Conservation (phyloP, 2,329 filamentous ascomycete species). For the Aureobasidium sp. region DNA sequence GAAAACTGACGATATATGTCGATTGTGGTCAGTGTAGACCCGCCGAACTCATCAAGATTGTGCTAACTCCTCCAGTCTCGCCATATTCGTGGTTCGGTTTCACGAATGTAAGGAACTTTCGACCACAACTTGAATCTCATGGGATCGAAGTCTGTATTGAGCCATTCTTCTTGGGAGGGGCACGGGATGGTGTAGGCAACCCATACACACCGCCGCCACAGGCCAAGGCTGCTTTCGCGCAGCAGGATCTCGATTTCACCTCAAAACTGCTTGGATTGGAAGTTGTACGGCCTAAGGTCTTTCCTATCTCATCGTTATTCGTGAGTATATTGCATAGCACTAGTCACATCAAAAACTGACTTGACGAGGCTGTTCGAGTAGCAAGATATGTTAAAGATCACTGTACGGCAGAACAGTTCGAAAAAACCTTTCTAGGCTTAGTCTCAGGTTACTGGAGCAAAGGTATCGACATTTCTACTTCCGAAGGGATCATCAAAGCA, state of each 20-base stretch:
- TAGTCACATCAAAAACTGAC: background rate
- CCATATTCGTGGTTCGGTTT: background rate
- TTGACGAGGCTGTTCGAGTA: background rate
- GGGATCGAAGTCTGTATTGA: background rate
- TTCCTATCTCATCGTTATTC: background rate
- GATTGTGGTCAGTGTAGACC: background rate
- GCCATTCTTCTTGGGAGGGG: background rate
- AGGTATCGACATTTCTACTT: background rate
- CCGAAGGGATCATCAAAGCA: background rate
- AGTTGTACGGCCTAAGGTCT: background rate
- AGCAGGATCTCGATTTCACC: background rate
- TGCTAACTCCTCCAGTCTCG: background rate
- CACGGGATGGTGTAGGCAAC: background rate
- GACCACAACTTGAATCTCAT: background rate
- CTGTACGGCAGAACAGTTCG: background rate
- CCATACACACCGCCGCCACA: background rate
- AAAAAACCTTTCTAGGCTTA: background rate
- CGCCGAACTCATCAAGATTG: background rate
- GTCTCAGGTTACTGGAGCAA: background rate
- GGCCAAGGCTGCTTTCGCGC: background rate
- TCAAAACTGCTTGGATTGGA: background rate
- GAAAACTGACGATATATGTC: background rate
- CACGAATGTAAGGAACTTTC: background rate
- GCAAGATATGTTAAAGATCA: background rate
- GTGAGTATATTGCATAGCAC: background rate